Percentiles rank a stretch among this genome's conserved stretches.
phyloP scores from a whole-genome alignment of 805 yeast species.

The Wilhelminamyces savonicus region DNA sequence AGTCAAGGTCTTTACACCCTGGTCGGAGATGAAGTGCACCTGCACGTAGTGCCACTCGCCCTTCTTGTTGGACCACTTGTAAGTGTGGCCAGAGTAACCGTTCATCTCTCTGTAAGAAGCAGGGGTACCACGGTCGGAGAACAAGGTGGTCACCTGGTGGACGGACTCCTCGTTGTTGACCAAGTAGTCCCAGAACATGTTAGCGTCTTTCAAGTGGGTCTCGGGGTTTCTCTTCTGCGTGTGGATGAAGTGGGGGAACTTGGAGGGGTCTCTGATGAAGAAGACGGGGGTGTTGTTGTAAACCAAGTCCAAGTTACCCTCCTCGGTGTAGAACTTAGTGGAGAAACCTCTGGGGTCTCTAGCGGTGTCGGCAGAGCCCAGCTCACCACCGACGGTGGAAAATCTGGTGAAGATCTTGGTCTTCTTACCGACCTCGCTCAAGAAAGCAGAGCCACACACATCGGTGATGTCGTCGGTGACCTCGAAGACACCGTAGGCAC shows the following conservation, averaged over 20 bases:
- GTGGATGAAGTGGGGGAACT: conserved; percentile 84
- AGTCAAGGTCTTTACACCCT: conserved; percentile 47
- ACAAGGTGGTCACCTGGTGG: conserved; percentile 69
- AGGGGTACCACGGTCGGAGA: conserved; percentile 82
- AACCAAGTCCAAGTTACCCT: conserved; percentile 80
- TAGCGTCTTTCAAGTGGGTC: conserved; percentile 72
- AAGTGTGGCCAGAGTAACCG: conserved; percentile 81
- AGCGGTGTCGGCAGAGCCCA: conserved; percentile 75
- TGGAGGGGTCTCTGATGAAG: conserved; percentile 77
- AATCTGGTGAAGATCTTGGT: conserved; percentile 55
- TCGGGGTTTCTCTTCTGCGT: conserved; percentile 82
- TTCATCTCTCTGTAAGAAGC: conserved; percentile 70
- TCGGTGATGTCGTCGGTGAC: conserved; percentile 56
- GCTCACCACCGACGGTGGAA: conserved; percentile 85
- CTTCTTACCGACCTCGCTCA: conserved; percentile 24
- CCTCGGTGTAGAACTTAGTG: conserved; percentile 73
- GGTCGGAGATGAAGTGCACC: conserved; percentile 66
- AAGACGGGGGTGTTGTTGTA: conserved; percentile 84
- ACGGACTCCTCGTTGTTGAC: conserved; percentile 66
- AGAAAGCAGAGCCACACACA: conserved; percentile 17
- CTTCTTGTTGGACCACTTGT: conserved; percentile 69
- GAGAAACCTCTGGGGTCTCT: conserved; percentile 88
- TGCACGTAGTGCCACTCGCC: conserved; percentile 79
- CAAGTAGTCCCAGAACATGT: conserved; percentile 82
- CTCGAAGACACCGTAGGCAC: conserved; percentile 83